Evolutionary conservation across 345 rosid species (phyloP).

Genomic region (Melaleuca alternifolia): DNA sequence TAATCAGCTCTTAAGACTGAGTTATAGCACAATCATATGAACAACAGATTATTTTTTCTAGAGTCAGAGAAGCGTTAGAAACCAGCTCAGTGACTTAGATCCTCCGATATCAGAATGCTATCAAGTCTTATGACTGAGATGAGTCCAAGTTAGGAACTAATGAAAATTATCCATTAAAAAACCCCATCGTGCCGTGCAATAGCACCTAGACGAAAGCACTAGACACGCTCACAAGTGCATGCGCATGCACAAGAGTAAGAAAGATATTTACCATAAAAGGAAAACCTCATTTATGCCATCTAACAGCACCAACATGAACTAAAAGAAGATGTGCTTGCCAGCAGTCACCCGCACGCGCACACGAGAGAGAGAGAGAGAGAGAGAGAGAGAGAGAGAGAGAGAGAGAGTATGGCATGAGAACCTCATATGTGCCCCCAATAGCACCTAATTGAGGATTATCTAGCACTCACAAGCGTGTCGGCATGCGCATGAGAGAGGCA

Average conservation of each 20-base stretch:
- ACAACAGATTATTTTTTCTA: neutral
- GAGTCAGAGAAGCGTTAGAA: neutral
- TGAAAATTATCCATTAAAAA: neutral
- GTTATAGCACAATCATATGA: neutral
- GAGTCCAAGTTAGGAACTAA: neutral
- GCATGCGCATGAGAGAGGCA: neutral
- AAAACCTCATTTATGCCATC: too few relatives aligned
- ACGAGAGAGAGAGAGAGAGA: too few relatives aligned
- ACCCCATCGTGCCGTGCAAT: neutral
- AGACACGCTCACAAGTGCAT: neutral
- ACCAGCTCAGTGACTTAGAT: neutral
- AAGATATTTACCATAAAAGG: too few relatives aligned
- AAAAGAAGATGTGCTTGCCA: too few relatives aligned
- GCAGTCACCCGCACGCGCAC: too few relatives aligned
- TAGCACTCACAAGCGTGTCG: neutral
- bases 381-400: neutral
- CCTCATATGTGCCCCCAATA: neutral
- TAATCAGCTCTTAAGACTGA: neutral
- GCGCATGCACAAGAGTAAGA: neutral
- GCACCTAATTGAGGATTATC: neutral
- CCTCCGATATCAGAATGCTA: neutral
- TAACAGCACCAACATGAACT: too few relatives aligned
- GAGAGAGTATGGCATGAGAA: neutral
- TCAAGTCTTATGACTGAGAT: neutral
- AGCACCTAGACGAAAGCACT: neutral